These are phyloP conservation scores for Penicillium brevicompactum DNA, from an alignment of 2,329 filamentous ascomycete genomes.

Conservation along the genomic window DNA sequence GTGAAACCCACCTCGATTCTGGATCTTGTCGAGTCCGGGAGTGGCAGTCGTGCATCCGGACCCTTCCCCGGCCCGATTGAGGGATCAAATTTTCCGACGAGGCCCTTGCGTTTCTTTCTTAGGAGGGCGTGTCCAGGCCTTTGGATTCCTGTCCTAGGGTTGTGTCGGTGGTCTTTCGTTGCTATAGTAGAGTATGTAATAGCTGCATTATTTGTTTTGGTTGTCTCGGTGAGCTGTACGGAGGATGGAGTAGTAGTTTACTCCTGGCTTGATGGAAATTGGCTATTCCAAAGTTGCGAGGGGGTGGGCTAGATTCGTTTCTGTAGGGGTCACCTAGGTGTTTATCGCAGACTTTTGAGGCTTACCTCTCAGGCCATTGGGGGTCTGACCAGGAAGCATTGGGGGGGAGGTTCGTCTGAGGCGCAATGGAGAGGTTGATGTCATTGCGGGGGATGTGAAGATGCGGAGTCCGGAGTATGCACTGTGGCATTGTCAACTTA, in stretches of 20 bases:
- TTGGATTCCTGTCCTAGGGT: not conserved
- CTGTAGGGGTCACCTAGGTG: not conserved
- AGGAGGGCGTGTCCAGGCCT: not conserved
- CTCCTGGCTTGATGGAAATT: slow-evolving; percentile 6
- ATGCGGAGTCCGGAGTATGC: no score
- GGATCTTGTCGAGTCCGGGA: slow-evolving; percentile 16
- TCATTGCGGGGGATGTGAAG: not conserved
- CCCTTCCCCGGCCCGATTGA: slow-evolving; percentile 6
- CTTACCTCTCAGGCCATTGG: no score
- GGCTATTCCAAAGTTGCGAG: not conserved
- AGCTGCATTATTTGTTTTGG: not conserved
- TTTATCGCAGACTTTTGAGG: not conserved
- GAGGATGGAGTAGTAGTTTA: not conserved
- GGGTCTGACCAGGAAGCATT: no score
- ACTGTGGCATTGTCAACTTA: no score
- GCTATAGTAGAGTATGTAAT: not conserved
- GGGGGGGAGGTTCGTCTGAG: no score
- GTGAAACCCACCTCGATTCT: slow-evolving; percentile 28
- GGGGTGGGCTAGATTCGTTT: not conserved
- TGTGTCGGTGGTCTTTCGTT: not conserved
- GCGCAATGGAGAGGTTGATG: not conserved
- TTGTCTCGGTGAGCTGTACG: not conserved
- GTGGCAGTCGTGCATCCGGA: slow-evolving; percentile 12
- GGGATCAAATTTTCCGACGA: slow-evolving; percentile 17
- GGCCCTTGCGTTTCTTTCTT: slow-evolving; percentile 4